phyloP scores from a whole-genome alignment of 495 filamentous ascomycete species.

The Aspergillus sclerotiicarbonarius region DNA sequence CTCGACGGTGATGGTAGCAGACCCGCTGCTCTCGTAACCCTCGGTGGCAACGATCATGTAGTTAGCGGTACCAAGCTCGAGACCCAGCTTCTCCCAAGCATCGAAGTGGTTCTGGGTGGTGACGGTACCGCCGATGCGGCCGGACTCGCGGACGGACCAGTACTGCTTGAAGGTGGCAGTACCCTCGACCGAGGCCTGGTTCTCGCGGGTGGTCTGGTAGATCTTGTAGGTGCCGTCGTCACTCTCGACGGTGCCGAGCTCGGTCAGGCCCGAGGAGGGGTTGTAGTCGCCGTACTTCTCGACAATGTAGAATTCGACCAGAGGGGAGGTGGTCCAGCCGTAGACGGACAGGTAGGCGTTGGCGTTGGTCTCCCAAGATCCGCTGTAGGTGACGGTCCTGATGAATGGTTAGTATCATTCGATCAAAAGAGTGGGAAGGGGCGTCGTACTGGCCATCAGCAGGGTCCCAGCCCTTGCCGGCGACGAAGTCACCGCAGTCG shows the following conservation, averaged over 20 bases:
- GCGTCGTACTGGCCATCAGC: conserved; percentile 40
- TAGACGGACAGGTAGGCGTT: conserved; percentile 61
- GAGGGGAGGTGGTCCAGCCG: conserved; percentile 60
- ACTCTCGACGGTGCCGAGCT: conserved; percentile 53
- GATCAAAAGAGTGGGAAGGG: not conserved
- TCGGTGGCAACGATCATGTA: conserved; percentile 61
- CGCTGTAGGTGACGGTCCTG: conserved; percentile 54
- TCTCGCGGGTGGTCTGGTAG: conserved; percentile 54
- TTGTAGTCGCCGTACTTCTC: conserved; percentile 56
- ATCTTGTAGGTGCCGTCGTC: conserved; percentile 66
- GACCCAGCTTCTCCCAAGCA: conserved; percentile 50
- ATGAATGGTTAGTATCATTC: not conserved
- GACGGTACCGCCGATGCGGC: conserved; percentile 53
- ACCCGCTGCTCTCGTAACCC: conserved; percentile 55
- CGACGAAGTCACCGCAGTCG: conserved; percentile 58
- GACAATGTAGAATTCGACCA: conserved; percentile 64
- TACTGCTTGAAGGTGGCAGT: conserved; percentile 62
- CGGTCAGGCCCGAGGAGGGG: conserved; percentile 40
- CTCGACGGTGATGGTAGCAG: conserved; percentile 45
- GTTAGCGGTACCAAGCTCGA: conserved; percentile 52
- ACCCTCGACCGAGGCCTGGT: conserved; percentile 58
- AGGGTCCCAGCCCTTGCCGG: conserved; percentile 60
- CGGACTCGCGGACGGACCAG: conserved; percentile 55
- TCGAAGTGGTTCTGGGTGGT: conserved; percentile 59
- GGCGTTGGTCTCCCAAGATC: conserved; percentile 52